Percentiles rank a stretch among this genome's conserved stretches.
Evolutionary conservation across 2,329 filamentous ascomycete species (phyloP).

Genomic region (Diaporthe destruens): DNA sequence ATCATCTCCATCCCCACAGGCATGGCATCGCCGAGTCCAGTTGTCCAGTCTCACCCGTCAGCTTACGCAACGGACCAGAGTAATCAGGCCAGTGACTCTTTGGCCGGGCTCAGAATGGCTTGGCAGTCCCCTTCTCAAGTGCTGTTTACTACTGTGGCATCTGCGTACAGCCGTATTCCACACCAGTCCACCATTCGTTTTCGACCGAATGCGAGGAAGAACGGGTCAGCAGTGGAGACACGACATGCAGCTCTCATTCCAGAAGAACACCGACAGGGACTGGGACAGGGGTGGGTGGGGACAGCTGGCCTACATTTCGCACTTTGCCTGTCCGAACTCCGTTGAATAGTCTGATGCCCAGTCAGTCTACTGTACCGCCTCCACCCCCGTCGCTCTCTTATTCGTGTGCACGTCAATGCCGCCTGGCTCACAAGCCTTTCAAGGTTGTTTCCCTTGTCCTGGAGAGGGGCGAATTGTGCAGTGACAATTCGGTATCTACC

Average conservation of each 20-base stretch:
- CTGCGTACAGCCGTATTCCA: background rate
- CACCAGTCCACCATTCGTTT: background rate
- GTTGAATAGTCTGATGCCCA: slow-evolving; percentile 3
- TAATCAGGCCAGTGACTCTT: slow-evolving; percentile 4
- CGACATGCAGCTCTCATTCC: background rate
- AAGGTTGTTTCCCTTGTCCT: background rate
- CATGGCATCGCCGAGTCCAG: too few relatives aligned
- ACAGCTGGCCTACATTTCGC: slow-evolving; percentile 18
- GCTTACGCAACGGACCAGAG: background rate
- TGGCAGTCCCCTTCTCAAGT: background rate
- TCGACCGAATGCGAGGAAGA: slow-evolving; percentile 13
- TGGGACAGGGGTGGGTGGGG: slow-evolving; percentile 5
- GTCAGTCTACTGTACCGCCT: background rate
- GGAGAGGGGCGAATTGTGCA: background rate
- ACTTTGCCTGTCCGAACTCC: slow-evolving; percentile 14
- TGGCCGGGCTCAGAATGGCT: background rate
- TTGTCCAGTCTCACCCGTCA: slow-evolving; percentile 4
- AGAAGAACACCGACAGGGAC: slow-evolving; percentile 5
- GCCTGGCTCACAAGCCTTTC: background rate
- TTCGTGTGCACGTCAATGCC: slow-evolving; percentile 9
- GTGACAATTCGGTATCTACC: background rate
- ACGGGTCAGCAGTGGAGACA: slow-evolving; percentile 14
- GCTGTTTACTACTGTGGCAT: background rate
- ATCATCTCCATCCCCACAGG: too few relatives aligned
- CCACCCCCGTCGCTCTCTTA: slow-evolving; percentile 19